Evolutionary conservation across 176 grass and related monocot genomes (phyloP), one percentile per base, ranked within the genome.

Genomic region (Carex myosuroides): DNA sequence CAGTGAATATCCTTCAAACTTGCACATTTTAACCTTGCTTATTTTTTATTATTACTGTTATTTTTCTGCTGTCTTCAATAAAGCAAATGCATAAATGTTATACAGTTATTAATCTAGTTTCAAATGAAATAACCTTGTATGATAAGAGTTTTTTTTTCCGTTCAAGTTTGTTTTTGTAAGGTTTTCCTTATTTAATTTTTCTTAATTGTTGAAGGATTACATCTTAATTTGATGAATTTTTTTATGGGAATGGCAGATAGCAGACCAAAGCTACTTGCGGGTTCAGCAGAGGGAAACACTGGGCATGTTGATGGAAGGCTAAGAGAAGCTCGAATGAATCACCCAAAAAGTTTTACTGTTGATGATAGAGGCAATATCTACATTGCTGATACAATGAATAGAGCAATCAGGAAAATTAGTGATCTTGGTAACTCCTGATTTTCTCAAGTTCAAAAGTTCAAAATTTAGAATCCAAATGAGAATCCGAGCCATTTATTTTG

Each of bases 321-420:
- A 56, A 87, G 89, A 69, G 95, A 98, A 72, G 96, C 93, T 1
- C 92, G 88, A 87, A 86, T 98, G 92, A 98, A 98, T 72, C 96
- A 90, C 87, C 96, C 96, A n/a, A 98, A 93, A 84, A 91, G 96
- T 85, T 95, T 98, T 86, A 92, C 96, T 0, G 89, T 92, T 33
- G 96, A 98, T 6, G 89, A 78, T 55, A 93, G 83, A 87, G 96
- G 96, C 77, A 98, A 98, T 86, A 95, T 98, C 65, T 95, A 98
- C 75, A 90, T 98, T 66, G 93, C 93, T 53, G 96, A 98, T 92
- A 89, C 96, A 26, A 89, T 93, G 91, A 99, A 99, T 84, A 94
- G 92, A 90, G 96, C 91, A 84, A 91, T 99, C 88, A 99, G 96
- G 84, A 99, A 99, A 89, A 95, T 99, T 88, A 99, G 93, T 81